These are phyloP conservation scores for Annulohypoxylon stygium DNA, from an alignment of 495 filamentous ascomycete species.

Conservation along the genomic window DNA sequence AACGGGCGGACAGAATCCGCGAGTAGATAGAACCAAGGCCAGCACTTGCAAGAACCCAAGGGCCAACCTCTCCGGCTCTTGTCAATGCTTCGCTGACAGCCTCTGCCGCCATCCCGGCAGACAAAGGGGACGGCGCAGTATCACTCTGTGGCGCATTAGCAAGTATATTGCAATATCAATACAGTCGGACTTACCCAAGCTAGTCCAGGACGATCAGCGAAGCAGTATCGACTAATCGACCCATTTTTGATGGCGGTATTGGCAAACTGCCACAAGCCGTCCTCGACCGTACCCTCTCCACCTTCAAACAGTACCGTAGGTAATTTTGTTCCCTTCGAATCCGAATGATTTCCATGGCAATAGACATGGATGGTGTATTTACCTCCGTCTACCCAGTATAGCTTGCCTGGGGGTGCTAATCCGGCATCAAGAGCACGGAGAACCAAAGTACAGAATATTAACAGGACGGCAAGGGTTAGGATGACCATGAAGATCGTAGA, in stretches of 20 bases:
- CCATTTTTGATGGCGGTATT: conserved; percentile 75
- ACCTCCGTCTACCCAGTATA: conserved; percentile 81
- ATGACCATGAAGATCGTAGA: conserved; percentile 76
- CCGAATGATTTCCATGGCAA: conserved; percentile 77
- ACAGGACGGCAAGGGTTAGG: conserved; percentile 72
- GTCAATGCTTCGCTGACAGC: conserved; percentile 86
- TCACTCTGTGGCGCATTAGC: conserved; percentile 66
- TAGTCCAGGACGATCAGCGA: conserved; percentile 92
- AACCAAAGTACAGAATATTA: conserved; percentile 83
- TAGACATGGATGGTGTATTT: conserved; percentile 88
- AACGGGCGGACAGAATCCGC: conserved; percentile 87
- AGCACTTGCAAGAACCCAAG: conserved; percentile 76
- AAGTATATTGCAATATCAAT: not conserved
- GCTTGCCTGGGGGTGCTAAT: conserved; percentile 75
- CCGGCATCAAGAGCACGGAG: conserved; percentile 81
- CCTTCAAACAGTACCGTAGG: conserved; percentile 87
- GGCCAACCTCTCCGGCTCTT: conserved; percentile 82
- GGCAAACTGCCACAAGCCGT: conserved; percentile 78
- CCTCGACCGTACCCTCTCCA: conserved; percentile 81
- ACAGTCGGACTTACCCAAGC: conserved; percentile 71
- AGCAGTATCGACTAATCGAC: conserved; percentile 89
- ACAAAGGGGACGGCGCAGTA: conserved; percentile 92
- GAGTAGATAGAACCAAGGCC: conserved; percentile 88
- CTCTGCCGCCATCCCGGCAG: conserved; percentile 89
- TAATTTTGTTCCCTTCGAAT: conserved; percentile 61